Evolutionary conservation across 164 flowering plant genomes (phyloP).

Genomic region (Cinnamomum chago): DNA sequence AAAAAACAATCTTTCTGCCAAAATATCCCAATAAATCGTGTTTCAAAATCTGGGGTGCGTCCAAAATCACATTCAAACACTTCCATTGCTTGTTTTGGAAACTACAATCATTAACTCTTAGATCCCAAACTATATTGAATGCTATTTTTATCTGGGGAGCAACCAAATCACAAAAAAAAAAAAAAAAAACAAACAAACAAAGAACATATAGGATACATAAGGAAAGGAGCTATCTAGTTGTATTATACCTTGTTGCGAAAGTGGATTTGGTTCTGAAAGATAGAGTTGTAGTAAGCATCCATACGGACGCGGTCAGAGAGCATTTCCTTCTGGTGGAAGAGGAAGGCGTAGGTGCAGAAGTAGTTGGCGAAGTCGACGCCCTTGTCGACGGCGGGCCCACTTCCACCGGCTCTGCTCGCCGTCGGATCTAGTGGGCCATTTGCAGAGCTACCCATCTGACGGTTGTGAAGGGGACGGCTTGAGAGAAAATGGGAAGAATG

Average conservation of each 20-base stretch:
- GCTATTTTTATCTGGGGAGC: too few species aligned
- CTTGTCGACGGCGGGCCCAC: conserved; percentile 52
- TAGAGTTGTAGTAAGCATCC: conserved; percentile 87
- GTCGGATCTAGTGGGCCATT: conserved; percentile 27
- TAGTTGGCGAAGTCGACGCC: conserved; percentile 93
- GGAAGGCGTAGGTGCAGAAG: conserved; percentile 91
- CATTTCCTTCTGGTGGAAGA: conserved; percentile 99
- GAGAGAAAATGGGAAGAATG: not conserved
- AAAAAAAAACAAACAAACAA: too few species aligned
- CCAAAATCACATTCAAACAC: too few species aligned
- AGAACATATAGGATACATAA: not conserved
- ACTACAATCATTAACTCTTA: too few species aligned
- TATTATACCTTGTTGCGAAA: conserved; percentile 69
- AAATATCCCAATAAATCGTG: too few species aligned
- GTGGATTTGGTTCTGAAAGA: conserved; percentile 74
- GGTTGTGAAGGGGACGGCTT: not conserved
- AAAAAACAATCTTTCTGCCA: too few species aligned
- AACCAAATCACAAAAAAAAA: too few species aligned
- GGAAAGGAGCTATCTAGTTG: not conserved
- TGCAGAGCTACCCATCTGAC: conserved; percentile 37
- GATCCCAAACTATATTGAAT: too few species aligned
- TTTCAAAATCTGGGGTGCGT: too few species aligned
- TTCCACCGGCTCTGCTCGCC: conserved; percentile 22
- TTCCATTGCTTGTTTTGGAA: too few species aligned
- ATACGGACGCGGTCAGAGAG: conserved; percentile 90